These are phyloP conservation scores for Alternaria hordeiaustralica DNA, from an alignment of 2,329 filamentous ascomycete genomes.

Conservation along the genomic window DNA sequence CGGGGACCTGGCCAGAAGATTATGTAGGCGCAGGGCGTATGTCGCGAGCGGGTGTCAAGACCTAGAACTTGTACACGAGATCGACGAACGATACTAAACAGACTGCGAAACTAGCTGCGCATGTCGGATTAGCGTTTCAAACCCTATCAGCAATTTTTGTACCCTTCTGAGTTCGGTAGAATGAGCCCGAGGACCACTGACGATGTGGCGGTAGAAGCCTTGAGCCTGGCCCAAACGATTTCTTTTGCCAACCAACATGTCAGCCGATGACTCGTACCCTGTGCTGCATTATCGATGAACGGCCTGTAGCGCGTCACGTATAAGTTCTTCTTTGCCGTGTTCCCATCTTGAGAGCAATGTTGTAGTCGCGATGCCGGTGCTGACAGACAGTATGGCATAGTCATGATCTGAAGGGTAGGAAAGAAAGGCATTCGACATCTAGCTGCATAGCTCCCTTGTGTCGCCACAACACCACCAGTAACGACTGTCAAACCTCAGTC, in stretches of 20 bases:
- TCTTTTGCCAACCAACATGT: neutral
- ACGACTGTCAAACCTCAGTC: neutral
- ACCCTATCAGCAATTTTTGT: neutral
- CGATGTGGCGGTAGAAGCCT: neutral
- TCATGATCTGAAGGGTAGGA: neutral
- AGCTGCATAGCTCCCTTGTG: neutral
- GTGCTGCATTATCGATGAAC: neutral
- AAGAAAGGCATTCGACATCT: neutral
- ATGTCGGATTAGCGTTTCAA: neutral
- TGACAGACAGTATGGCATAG: neutral
- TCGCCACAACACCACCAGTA: neutral
- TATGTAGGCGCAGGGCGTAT: neutral
- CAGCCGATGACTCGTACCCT: neutral
- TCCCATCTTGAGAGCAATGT: neutral
- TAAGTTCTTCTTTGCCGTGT: neutral
- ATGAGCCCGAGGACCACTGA: neutral
- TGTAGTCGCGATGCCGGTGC: neutral
- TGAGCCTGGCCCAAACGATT: neutral
- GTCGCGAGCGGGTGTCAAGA: neutral
- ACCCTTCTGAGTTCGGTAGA: neutral
- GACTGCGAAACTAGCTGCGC: neutral
- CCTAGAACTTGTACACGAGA: neutral
- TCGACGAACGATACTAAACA: neutral
- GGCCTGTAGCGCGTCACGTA: neutral
- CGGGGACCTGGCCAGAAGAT: neutral